Base-by-base conservation (phyloP, 2,329 filamentous ascomycete genomes). In the Alternaria ventricosa region DNA sequence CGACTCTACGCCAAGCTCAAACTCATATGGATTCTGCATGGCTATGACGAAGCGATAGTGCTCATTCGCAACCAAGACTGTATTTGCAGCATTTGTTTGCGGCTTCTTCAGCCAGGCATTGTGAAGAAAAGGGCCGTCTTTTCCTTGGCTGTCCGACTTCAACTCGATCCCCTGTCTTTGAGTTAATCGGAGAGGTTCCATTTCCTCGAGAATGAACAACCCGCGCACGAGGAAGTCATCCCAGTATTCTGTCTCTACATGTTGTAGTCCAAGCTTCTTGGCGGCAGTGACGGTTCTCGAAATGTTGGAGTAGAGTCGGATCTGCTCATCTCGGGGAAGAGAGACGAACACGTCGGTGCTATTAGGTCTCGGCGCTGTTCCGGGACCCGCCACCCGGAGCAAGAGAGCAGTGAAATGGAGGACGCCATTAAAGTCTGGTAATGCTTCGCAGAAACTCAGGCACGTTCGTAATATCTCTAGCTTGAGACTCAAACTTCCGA, bases 21-120 rank as follows among this genome's bases (percentile, higher is more conserved):
- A 91, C 64, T 98, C 95, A 71, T 94, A 97, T 0, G 94, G 93
- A 71, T 99, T 99, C 75, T 98, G 96, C 18, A 99, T 83, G 2
- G 92, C 94, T 28, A 98, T 86, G 70, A 88, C 87, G 79, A 97
- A 97, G 5, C 87, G 89, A 3, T 92, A 90, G 61, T 87, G 82
- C 78, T 98, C 94, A 15, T 89, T 90, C 5, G 92, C 89, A 20
- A 98, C 92, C 28, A 97, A 84, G 1, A 93, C 87, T 61, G 86
- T 86, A 62, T 94, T 89, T 12, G 87, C 83, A 2, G 85, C 83
- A 23, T 79, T 82, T 18, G 83, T 83, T 23, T 86, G 85, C 55
- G 90, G 76, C 58, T 82, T 86, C 79, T 94, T 93, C 20, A 94
- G 82, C 74, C 97, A 98, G 0, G 96, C 93, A 74, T 97, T 97